phyloP scores from a whole-genome alignment of 192 early-diverging fungal species.

The Backusella psychrophila region DNA sequence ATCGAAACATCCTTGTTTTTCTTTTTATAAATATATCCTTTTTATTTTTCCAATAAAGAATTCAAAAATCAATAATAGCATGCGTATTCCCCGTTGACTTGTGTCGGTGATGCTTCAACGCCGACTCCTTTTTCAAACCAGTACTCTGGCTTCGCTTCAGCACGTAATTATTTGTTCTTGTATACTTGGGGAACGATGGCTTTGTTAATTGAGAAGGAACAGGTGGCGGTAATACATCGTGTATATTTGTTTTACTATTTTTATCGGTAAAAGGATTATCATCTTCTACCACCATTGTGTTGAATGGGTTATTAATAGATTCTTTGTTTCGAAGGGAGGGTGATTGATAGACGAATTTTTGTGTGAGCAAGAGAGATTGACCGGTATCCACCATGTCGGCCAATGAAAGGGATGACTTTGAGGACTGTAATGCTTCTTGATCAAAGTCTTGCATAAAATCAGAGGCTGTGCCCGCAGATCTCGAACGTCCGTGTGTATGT shows the following conservation, averaged over 20 bases:
- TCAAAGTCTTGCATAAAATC: constrained; percentile 9
- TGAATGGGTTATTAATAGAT: constrained; percentile 8
- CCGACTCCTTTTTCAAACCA: background rate
- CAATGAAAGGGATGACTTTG: background rate
- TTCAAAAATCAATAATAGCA: background rate
- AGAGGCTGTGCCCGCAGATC: background rate
- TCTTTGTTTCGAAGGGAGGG: background rate
- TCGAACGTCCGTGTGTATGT: constrained; percentile 2
- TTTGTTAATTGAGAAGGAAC: constrained; percentile 16
- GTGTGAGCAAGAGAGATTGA: constrained; percentile 20
- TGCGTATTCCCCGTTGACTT: background rate
- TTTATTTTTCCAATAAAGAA: background rate
- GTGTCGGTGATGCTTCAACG: background rate
- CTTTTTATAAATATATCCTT: background rate
- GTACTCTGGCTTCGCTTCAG: constrained; percentile 12
- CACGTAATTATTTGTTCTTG: background rate
- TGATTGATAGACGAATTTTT: constrained; percentile 21
- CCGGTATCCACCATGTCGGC: background rate
- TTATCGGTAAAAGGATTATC: background rate
- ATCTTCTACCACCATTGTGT: background rate
- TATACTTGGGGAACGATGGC: constrained; percentile 14
- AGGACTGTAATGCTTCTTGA: background rate
- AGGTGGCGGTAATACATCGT: constrained; percentile 7
- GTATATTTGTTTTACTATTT: constrained; percentile 7
- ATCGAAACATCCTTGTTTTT: background rate